A percentile compares a stretch with the other conserved stretches of the same genome.
Conservation (phyloP, 2,329 filamentous ascomycete species). For the Fusarium sacchari region DNA sequence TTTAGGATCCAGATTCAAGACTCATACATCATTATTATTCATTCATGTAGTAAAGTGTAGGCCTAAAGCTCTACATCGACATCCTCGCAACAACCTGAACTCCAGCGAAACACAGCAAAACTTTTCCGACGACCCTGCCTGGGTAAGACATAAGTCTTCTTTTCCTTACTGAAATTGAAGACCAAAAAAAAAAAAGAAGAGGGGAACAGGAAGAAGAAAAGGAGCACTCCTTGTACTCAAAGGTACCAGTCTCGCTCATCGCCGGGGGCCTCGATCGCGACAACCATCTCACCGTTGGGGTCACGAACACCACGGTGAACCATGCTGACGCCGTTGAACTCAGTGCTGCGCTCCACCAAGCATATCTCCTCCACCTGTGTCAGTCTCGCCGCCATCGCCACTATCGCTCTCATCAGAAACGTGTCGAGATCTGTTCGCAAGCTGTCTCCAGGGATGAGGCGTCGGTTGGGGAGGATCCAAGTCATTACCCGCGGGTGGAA, state of each 20-base stretch:
- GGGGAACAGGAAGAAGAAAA: too few species aligned
- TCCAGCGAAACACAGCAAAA: neutral
- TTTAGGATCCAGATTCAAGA: accelerated
- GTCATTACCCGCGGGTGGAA: accelerated
- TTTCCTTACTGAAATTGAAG: too few species aligned
- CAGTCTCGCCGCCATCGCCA: neutral
- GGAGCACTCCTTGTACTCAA: too few species aligned
- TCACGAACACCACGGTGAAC: neutral
- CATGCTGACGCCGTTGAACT: neutral
- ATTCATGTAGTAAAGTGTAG: neutral
- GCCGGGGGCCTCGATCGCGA: neutral
- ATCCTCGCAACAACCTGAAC: neutral
- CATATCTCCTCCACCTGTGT: neutral
- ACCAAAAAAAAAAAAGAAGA: neutral
- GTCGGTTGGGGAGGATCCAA: accelerated
- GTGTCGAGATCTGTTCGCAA: neutral
- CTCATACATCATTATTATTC: neutral
- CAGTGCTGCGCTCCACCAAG: neutral
- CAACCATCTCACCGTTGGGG: neutral
- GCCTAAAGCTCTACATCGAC: neutral
- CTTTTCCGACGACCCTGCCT: neutral
- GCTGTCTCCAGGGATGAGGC: neutral
- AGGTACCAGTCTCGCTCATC: neutral
- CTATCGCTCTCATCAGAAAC: neutral
- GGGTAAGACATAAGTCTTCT: too few species aligned